Percentiles rank a stretch among this genome's conserved stretches.
Conservation (phyloP, 257 asterid genomes). For the Solanum chiquidenum region DNA sequence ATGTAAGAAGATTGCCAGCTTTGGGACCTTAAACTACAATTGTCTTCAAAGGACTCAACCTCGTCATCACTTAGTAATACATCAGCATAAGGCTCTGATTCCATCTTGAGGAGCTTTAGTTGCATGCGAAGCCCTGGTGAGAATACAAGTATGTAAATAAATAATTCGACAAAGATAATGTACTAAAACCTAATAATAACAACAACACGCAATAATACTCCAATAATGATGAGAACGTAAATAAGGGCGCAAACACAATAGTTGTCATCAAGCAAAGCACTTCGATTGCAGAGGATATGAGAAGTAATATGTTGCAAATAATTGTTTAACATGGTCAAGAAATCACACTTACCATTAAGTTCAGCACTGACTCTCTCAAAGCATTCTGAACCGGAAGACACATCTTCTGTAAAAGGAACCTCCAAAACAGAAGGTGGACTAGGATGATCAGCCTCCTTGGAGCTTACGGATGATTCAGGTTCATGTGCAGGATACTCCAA, state of each 20-base stretch:
- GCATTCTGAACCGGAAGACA: constrained; percentile 49
- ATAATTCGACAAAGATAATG: not conserved
- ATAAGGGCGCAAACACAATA: not conserved
- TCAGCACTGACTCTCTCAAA: constrained; percentile 72
- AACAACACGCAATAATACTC: not conserved
- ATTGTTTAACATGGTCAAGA: not conserved
- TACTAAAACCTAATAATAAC: not conserved
- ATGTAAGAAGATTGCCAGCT: constrained; percentile 56
- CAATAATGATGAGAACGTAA: not conserved
- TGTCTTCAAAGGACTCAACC: constrained; percentile 18
- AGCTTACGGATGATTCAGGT: constrained; percentile 48
- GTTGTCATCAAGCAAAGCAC: not conserved
- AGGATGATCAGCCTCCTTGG: constrained; percentile 64
- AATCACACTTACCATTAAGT: constrained; percentile 52
- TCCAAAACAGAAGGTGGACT: constrained; percentile 84
- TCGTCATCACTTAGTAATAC: constrained; percentile 30
- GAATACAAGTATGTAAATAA: not conserved
- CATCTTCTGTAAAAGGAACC: constrained; percentile 51
- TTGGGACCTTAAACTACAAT: constrained; percentile 9
- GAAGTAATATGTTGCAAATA: not conserved
- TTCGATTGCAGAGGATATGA: not conserved
- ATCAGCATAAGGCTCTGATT: constrained; percentile 40
- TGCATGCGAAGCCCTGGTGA: constrained; percentile 64
- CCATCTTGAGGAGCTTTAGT: constrained; percentile 79
- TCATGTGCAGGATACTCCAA: constrained; percentile 18